phyloP scores from a whole-genome alignment of 257 asterid genomes.

The Primulina huaijiensis region DNA sequence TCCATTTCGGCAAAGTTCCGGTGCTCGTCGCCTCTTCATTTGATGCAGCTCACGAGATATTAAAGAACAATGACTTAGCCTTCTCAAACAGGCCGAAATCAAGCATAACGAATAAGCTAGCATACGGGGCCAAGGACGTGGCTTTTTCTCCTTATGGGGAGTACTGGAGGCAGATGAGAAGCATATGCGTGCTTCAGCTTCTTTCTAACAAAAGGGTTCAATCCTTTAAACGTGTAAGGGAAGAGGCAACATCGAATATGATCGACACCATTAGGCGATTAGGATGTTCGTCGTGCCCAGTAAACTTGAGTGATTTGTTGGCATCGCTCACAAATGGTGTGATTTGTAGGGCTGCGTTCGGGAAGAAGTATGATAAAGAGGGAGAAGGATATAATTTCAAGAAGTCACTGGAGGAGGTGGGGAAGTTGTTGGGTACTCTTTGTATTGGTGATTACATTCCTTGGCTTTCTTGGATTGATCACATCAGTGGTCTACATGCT shows the following conservation, averaged over 20 bases:
- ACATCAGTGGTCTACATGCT: no score
- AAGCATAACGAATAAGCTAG: conserved; percentile 19
- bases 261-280: no score
- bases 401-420: conserved; percentile 14
- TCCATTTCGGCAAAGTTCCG: no score
- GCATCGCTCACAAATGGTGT: no score
- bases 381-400: background rate
- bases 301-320: no score
- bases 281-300: no score
- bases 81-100: conserved; percentile 42
- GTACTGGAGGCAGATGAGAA: conserved; percentile 39
- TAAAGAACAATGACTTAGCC: conserved; percentile 30
- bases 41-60: no score
- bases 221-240: conserved; percentile 28
- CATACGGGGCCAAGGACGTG: conserved; percentile 31
- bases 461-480: no score
- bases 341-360: conserved; percentile 1
- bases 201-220: conserved; percentile 42
- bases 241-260: no score
- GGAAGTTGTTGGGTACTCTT: conserved; percentile 28
- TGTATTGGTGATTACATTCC: conserved; percentile 23
- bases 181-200: conserved; percentile 45
- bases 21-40: no score
- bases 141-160: conserved; percentile 42
- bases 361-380: conserved; percentile 32